Base-by-base conservation (phyloP, 2,329 filamentous ascomycete genomes). In the Botryosphaeria dothidea region DNA sequence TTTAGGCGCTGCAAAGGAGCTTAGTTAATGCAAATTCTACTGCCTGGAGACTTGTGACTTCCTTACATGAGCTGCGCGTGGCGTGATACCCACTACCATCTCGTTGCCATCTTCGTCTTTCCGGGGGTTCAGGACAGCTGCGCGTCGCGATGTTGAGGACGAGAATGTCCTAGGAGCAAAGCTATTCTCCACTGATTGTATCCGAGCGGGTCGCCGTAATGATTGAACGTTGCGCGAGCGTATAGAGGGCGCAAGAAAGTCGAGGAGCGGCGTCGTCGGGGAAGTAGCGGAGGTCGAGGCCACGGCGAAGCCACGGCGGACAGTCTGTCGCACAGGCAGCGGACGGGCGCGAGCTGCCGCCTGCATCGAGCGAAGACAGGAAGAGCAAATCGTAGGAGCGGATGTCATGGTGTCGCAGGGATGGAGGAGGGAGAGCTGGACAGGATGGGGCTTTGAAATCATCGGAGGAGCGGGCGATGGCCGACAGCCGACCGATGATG, bases 51-150 rank as follows among this genome's bases (percentile, higher is more conserved):
- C 9, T 31, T 13, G 9, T 9, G 25, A 5, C 21, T 7, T 27
- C 74, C 82, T 57, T 84, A 93, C 91, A 80, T 91, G 87, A 46
- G 91, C 89, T 45, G 94, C 94, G 56, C 93, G 86, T 1, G 91
- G 85, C 0, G 93, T 96, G 67, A 98, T 96, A 62, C 90, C 89
- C 25, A 99, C 84, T 70, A 82, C 81, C 88, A 97, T 92, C 21
- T 90, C 86, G n/a, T 92, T 90, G 27, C 94, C 94, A 64, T 93
- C 88, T 34, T 96, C 92, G 75, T 95, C 92, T 64, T 84, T 85
- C 69, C 90, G 88, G 0, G 92, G 91, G 74, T 98, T 97, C 17
- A 83, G 78, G 64, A 84, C 81, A 6, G 73, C 73, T 57, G 72
- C 71, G 58, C 72, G 17, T 79, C 62, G 62, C 21, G 62, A 38